phyloP scores from a whole-genome alignment of 495 filamentous ascomycete species.

The Glonium stellatum region DNA sequence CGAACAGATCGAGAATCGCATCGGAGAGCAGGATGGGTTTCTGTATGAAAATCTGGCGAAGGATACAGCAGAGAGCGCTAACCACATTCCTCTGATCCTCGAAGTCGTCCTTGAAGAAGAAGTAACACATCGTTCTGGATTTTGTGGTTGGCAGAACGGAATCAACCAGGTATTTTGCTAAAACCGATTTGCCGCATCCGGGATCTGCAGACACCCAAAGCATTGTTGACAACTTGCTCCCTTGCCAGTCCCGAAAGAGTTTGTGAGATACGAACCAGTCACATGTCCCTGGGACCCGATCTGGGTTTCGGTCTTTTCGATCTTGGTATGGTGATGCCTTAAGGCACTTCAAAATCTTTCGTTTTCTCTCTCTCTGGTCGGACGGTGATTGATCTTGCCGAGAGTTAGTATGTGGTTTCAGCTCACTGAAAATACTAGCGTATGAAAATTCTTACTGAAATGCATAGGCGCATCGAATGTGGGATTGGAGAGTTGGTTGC shows the following conservation, averaged over 20 bases:
- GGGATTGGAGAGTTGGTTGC: no score
- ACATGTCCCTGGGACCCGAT: background rate
- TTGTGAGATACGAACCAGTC: background rate
- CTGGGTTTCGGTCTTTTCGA: background rate
- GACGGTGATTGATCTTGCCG: no score
- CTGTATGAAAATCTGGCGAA: background rate
- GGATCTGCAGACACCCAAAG: conserved; percentile 13
- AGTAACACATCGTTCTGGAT: conserved; percentile 1
- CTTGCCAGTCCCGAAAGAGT: background rate
- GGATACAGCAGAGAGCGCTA: background rate
- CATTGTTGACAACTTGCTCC: background rate
- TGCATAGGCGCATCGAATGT: no score
- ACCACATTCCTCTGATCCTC: conserved; percentile 1
- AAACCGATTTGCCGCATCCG: conserved; percentile 11
- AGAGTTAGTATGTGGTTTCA: no score
- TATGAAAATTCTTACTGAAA: no score
- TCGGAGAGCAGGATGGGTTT: background rate
- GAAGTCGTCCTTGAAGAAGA: conserved; percentile 14
- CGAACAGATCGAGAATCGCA: background rate
- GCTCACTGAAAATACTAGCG: no score
- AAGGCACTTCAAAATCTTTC: no score
- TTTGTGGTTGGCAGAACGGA: background rate
- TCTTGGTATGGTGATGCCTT: background rate
- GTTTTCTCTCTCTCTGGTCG: no score
- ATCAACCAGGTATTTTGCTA: conserved; percentile 7